Evolutionary conservation across 2,329 filamentous ascomycete species (phyloP).

Genomic region (Monilinia vaccinii-corymbosi): DNA sequence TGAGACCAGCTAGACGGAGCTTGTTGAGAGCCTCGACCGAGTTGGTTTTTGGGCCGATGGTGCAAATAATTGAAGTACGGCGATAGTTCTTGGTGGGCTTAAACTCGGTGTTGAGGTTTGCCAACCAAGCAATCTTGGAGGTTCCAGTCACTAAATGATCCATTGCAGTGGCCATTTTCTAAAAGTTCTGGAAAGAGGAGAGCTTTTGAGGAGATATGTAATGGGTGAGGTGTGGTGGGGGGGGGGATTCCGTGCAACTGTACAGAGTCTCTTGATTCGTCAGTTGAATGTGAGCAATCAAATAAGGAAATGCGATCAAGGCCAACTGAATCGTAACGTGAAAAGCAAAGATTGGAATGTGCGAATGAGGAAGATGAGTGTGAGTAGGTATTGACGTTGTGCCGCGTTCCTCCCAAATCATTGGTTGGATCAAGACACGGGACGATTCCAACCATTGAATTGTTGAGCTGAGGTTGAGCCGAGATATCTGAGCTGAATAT

Average conservation of each 20-base stretch:
- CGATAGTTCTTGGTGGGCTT: constrained; percentile 79
- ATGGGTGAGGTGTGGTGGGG: background rate
- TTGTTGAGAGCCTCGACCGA: constrained; percentile 93
- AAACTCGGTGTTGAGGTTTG: constrained; percentile 69
- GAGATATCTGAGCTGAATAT: background rate
- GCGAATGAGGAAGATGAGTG: background rate
- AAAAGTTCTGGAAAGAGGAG: background rate
- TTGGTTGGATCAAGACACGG: background rate
- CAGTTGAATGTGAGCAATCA: constrained; percentile 3
- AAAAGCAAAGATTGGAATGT: background rate
- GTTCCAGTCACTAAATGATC: constrained; percentile 78
- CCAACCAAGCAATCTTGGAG: constrained; percentile 57
- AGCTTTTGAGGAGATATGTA: constrained; percentile 2
- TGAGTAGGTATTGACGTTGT: background rate
- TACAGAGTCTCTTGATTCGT: constrained; percentile 1
- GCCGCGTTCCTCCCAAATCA: background rate
- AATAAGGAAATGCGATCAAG: background rate
- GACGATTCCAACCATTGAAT: background rate
- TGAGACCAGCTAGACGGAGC: constrained; percentile 83
- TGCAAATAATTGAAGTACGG: constrained; percentile 96
- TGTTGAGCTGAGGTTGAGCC: background rate
- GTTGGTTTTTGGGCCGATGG: constrained; percentile 93
- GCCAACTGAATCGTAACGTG: background rate
- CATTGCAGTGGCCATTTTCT: constrained; percentile 52
- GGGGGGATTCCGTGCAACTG: background rate